These are phyloP conservation scores for Trifolium dubium DNA, from an alignment of 306 rosid species.

Conservation along the genomic window DNA sequence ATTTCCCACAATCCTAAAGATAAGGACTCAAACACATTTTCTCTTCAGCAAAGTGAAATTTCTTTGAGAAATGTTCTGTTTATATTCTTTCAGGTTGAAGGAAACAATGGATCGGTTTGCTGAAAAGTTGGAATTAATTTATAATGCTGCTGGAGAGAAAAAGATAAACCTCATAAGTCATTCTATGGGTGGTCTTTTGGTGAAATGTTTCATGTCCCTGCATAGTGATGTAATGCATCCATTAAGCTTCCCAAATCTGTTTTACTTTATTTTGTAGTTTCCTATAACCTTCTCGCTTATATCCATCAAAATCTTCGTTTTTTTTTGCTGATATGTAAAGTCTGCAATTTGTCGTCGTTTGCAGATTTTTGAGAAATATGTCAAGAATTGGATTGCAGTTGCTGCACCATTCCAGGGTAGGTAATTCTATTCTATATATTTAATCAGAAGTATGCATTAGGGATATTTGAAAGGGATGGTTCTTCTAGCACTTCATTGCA, in stretches of 20 bases:
- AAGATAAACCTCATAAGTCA: constrained; percentile 89
- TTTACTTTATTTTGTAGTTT: constrained; percentile 37
- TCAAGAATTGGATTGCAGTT: constrained; percentile 93
- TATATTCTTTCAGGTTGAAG: constrained; percentile 65
- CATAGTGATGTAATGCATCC: constrained; percentile 67
- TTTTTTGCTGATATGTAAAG: constrained; percentile 27
- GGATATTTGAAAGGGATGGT: constrained; percentile 32
- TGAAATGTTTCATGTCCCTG: constrained; percentile 93
- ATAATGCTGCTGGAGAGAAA: constrained; percentile 85
- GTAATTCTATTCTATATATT: constrained; percentile 41
- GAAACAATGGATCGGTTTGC: constrained; percentile 82
- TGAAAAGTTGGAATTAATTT: constrained; percentile 67
- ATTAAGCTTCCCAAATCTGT: constrained; percentile 29
- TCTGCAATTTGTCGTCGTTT: constrained; percentile 32
- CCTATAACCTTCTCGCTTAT: constrained; percentile 11
- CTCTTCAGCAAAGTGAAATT: neutral
- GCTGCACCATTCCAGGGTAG: constrained; percentile 95
- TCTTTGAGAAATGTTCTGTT: constrained; percentile 24
- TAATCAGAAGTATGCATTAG: constrained; percentile 19
- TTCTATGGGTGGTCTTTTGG: constrained; percentile 97
- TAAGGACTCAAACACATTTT: constrained; percentile 14
- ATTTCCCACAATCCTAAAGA: constrained; percentile 27
- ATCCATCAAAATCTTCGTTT: constrained; percentile 24
- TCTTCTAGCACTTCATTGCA: constrained; percentile 26
- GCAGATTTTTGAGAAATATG: constrained; percentile 98